Conservation (phyloP, 2,329 filamentous ascomycete genomes). For the Monilinia vaccinii-corymbosi region DNA sequence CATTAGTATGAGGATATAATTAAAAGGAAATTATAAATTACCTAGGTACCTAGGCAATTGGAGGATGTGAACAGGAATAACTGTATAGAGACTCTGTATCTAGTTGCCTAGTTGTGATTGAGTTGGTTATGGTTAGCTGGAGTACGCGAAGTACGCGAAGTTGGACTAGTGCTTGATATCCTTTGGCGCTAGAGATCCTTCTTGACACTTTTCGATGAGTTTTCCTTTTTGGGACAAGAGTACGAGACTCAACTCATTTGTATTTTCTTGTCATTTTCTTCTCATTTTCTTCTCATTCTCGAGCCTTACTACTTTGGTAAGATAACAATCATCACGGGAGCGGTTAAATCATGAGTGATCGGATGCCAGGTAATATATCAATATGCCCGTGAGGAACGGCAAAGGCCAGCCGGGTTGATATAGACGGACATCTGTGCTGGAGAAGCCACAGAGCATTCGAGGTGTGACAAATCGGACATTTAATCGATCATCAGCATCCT, state of each 20-base stretch:
- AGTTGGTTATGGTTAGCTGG: too few species aligned
- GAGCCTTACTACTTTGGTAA: constrained; percentile 1
- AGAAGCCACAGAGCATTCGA: neutral
- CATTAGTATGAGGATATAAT: too few species aligned
- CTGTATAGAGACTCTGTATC: neutral
- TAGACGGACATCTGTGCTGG: neutral
- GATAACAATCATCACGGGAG: neutral
- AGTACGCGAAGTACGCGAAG: neutral
- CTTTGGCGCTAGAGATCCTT: neutral
- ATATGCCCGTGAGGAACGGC: neutral
- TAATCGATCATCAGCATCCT: neutral
- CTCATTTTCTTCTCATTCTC: neutral
- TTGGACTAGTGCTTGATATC: neutral
- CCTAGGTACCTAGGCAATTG: neutral
- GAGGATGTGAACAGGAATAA: too few species aligned
- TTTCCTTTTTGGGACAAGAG: neutral
- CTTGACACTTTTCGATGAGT: neutral
- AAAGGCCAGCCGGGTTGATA: neutral
- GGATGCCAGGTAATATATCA: constrained; percentile 1
- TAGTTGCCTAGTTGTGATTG: neutral
- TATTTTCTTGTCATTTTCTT: neutral
- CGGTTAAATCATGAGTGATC: neutral
- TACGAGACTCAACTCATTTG: neutral
- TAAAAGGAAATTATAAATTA: neutral
- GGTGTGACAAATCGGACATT: constrained; percentile 1